phyloP scores from a whole-genome alignment of 768 basidiomycete genomes.

The Termitomyces titanicus region DNA sequence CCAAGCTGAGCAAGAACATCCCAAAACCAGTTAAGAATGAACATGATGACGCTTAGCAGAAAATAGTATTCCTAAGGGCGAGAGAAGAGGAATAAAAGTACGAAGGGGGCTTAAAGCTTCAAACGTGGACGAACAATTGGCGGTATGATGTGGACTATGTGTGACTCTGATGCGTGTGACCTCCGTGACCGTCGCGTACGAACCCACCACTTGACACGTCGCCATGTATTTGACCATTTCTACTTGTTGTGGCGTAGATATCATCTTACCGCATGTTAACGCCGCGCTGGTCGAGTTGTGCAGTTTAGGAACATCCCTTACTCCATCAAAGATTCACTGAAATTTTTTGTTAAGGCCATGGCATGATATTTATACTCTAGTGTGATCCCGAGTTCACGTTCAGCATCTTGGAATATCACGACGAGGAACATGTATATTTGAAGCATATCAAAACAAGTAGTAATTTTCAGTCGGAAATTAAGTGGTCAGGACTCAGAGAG shows the following conservation, averaged over 20 bases:
- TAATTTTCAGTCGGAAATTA: background rate
- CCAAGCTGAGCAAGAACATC: conserved; percentile 92
- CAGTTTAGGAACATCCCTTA: too few relatives aligned
- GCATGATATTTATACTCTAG: too few relatives aligned
- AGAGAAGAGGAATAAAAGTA: conserved; percentile 7
- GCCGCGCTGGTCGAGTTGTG: too few relatives aligned
- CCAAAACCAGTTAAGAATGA: conserved; percentile 95
- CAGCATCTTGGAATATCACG: background rate
- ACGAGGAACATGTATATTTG: background rate
- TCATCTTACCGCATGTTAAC: background rate
- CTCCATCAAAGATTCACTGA: too few relatives aligned
- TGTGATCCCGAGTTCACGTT: background rate
- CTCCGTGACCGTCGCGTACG: conserved; percentile 4
- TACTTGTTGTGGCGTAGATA: too few relatives aligned
- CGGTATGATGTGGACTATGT: conserved; percentile 10
- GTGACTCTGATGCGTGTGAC: conserved; percentile 9
- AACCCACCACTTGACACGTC: too few relatives aligned
- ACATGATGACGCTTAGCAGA: conserved; percentile 44
- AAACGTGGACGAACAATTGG: conserved; percentile 7
- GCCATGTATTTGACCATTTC: too few relatives aligned
- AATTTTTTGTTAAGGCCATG: too few relatives aligned
- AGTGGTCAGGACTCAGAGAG: conserved; percentile 22
- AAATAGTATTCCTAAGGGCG: conserved; percentile 13
- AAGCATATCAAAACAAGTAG: background rate
- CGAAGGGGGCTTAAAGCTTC: background rate